Evolutionary conservation across 176 grass and related monocot species (phyloP), one percentile per base, ranked within the genome.

Genomic region (Oryza glumipatula): DNA sequence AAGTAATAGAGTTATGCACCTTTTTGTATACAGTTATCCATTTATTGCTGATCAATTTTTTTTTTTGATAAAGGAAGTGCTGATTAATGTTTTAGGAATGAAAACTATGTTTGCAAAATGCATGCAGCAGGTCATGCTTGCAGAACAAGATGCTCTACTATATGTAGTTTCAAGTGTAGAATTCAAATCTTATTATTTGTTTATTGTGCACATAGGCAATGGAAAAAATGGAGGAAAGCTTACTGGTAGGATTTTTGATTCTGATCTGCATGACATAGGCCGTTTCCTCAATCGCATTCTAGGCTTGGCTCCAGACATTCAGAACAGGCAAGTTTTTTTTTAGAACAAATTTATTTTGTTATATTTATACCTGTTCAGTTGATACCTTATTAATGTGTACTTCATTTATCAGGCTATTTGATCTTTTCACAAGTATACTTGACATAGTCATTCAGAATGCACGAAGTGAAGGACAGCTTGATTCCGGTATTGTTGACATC

Each of bases 401-500:
- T 76, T 84, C 73, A 36, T 93, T 47, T 79, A 74, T 76, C 87
- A 95, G 93, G 88, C 77, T 98, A 48, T 98, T 98, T 79, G 96
- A 98, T 83, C 88, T 95, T 83, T 98, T 98, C 81, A 90, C 83
- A 35, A 95, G 91, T 68, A 92, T 84, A 60, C 89, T 95, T 54
- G 93, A 95, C 87, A 52, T 94, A 76, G 68, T 93, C 19, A 77
- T 98, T 88, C 91, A 92, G 70, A 94, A 89, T 73, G 96, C 93
- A 56, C 93, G 88, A 73, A 94, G 49, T 81, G 96, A 98, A 88
- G 96, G 96, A 28, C 89, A 94, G 72, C 86, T 95, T 89, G 96
- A 98, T 82, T 98, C 91, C 82, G 95, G 95, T 64, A 98, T 98
- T 83, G 91, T 98, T 83, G 95, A 98, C 86, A 95, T 98, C 46